Evolutionary conservation across 257 asterid species (phyloP).

Genomic region (Lycium ferocissimum): DNA sequence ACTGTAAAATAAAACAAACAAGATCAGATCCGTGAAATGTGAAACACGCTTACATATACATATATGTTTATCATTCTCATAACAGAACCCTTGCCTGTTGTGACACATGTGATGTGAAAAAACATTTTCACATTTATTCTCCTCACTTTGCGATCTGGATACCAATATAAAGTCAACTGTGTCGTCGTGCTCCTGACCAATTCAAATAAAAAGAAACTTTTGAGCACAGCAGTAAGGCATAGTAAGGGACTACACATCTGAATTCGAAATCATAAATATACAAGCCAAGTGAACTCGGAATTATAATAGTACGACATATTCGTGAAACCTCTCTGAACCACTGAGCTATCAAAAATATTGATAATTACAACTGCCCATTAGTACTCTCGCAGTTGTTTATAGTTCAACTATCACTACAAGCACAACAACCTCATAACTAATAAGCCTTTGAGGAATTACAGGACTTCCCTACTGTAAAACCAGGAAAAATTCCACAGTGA

Average conservation of each 20-base stretch:
- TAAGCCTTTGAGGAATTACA: background rate
- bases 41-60: background rate
- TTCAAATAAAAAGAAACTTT: constrained; percentile 21
- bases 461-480: background rate
- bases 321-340: background rate
- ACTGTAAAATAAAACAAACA: constrained; percentile 44
- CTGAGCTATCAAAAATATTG: background rate
- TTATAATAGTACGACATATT: background rate
- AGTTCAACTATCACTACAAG: constrained; percentile 3
- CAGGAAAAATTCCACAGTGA: background rate
- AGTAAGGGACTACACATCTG: background rate
- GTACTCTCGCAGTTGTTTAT: background rate
- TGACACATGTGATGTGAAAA: constrained; percentile 73
- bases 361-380: background rate
- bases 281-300: background rate
- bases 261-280: background rate
- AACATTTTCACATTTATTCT: constrained; percentile 41
- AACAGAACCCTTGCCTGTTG: constrained; percentile 58
- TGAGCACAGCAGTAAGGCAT: background rate
- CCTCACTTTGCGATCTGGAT: constrained; percentile 52
- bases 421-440: background rate
- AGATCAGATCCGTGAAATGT: constrained; percentile 15
- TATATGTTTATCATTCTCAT: background rate
- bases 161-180: constrained; percentile 80
- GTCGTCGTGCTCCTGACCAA: constrained; percentile 55